These are phyloP conservation scores for Boletus pseudo-olivaceus DNA, from an alignment of 768 basidiomycete genomes.

Conservation along the genomic window DNA sequence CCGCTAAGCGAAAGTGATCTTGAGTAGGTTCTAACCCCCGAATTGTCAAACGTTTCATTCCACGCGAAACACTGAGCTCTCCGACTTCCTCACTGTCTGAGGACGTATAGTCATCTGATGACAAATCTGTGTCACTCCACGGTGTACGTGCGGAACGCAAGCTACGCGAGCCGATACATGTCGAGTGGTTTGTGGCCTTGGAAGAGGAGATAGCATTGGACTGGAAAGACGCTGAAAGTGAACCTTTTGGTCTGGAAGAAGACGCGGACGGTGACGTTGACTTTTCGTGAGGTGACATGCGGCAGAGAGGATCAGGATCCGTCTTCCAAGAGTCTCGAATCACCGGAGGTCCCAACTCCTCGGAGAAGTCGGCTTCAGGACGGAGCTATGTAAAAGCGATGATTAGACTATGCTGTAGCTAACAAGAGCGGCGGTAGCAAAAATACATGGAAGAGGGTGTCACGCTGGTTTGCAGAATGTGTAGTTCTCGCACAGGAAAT, in stretches of 20 bases:
- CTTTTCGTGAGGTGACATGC: conserved; percentile 19
- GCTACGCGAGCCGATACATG: conserved; percentile 4
- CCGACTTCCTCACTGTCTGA: conserved; percentile 38
- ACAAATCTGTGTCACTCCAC: conserved; percentile 28
- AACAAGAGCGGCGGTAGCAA: not conserved
- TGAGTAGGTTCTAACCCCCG: conserved; percentile 38
- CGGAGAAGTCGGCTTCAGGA: conserved; percentile 58
- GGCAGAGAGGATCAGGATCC: conserved; percentile 19
- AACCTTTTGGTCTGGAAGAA: conserved; percentile 14
- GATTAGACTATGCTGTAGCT: conserved; percentile 7
- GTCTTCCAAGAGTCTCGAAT: conserved; percentile 62
- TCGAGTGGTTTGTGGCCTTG: conserved; percentile 2
- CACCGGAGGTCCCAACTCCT: conserved; percentile 60
- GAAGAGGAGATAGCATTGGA: conserved; percentile 7
- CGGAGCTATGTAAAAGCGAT: conserved; percentile 43
- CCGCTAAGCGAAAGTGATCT: conserved; percentile 28
- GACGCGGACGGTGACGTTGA: conserved; percentile 19
- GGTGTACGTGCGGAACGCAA: conserved; percentile 20
- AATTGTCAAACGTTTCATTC: conserved; percentile 35
- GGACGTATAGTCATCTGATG: conserved; percentile 26
- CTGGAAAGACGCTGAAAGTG: conserved; percentile 9
- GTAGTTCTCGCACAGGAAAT: not conserved
- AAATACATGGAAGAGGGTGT: not conserved
- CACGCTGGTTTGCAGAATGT: not conserved
- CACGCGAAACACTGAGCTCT: conserved; percentile 38